Evolutionary conservation across 164 flowering plant species (phyloP), one percentile per base, ranked within the genome.

Genomic region (Vitis rupestris): DNA sequence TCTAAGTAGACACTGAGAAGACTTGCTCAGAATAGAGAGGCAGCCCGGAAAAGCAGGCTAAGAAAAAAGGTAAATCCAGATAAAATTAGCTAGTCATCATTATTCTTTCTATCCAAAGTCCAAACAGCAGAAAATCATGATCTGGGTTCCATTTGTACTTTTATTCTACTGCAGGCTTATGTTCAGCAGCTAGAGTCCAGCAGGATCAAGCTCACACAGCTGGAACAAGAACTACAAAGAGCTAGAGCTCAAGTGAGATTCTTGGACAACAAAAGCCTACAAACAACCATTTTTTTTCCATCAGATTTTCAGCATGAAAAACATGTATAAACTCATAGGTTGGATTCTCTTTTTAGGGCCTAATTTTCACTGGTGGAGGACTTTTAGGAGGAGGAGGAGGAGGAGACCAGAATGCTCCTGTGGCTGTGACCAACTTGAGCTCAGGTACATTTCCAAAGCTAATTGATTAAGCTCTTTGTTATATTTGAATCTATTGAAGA

Each of bases 21-120:
- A 75, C 97, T 96, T 57, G 98, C 99, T 72, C 99, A 96, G 86
- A 96, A 96, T 88, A 86, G 99, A 78, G 99, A 96, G 70, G 99
- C 99, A 80, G 99, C 99, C 16, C 83, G 99, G 84, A 96, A 96
- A 84, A 96, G 99, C 88, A 90, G 99, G 76, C 87, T 96, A 1
- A 84, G 99, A 69, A 96, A 96, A 78, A 96, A 96, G 97, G 99
- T 83, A 29, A 66, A 66, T 69, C 51, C 68, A 63, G 50, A 27
- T 6, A 2, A 37, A 37, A 37, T 37, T 3, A 37, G 51, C 19
- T 60, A 11, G 4, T 59, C 44, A 60, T 60, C 3, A 61, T 61
- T 23, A 61, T 4, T 7, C 10, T 9, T 9, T 58, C 4, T 58
- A n/a, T 10, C 27, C 27, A 10, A 54, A 54, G 17, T 57, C 52